Evolutionary conservation across 257 asterid species (phyloP).

Genomic region (Buddleja alternifolia): DNA sequence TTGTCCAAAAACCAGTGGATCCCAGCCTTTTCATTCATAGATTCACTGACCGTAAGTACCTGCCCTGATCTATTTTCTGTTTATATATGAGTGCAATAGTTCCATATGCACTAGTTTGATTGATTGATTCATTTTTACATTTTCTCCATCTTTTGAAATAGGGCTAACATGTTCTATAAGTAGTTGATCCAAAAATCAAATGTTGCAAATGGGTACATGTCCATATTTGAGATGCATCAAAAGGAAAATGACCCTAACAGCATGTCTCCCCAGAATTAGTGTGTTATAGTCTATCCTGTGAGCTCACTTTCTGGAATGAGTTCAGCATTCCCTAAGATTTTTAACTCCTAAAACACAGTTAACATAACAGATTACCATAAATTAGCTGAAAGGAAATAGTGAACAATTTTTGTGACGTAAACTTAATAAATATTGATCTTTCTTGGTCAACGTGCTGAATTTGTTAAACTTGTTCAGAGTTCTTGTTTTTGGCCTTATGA

Average conservation of each 20-base stretch:
- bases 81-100: conserved; percentile 1
- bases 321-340: neutral
- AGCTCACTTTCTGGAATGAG: conserved; percentile 17
- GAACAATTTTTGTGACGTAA: neutral
- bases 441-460: conserved; percentile 10
- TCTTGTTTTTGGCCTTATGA: neutral
- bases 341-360: conserved; percentile 3
- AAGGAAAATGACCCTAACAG: neutral
- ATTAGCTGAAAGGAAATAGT: neutral
- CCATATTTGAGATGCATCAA: neutral
- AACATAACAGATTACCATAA: conserved; percentile 5
- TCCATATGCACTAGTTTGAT: conserved; percentile 10
- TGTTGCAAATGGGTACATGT: conserved; percentile 14
- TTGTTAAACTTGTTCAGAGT: conserved; percentile 10
- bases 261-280: neutral
- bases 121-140: neutral
- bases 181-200: conserved; percentile 9
- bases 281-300: conserved; percentile 10
- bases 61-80: conserved; percentile 10
- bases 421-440: neutral
- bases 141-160: neutral
- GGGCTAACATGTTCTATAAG: conserved; percentile 10
- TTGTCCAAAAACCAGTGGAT: conserved; percentile 81
- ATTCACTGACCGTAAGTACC: conserved; percentile 68
- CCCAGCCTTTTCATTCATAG: conserved; percentile 93